These are phyloP conservation scores for Arxiozyma telluris DNA, from an alignment of 1,139 yeast genomes.

Conservation along the genomic window DNA sequence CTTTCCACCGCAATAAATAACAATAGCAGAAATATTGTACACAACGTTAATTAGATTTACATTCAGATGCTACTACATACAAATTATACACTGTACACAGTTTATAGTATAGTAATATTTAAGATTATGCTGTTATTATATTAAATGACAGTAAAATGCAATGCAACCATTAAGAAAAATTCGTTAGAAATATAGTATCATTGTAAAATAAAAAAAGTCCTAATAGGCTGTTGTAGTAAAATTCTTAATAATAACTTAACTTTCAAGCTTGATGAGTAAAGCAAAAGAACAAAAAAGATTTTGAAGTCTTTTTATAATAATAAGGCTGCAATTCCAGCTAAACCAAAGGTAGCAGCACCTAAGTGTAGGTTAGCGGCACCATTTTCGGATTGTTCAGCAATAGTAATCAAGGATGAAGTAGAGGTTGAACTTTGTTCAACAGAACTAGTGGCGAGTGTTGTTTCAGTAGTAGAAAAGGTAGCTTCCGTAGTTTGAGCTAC, in stretches of 20 bases:
- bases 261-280: neutral
- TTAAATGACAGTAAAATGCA: neutral
- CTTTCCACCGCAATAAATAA: neutral
- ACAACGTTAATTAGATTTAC: neutral
- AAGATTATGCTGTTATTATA: neutral
- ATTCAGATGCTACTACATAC: neutral
- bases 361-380: slow-evolving; percentile 7
- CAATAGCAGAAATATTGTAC: no score
- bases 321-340: slow-evolving; percentile 10
- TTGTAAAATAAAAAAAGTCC: neutral
- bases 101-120: no score
- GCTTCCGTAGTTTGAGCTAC: slow-evolving; percentile 2
- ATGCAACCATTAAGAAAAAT: no score
- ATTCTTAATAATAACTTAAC: no score
- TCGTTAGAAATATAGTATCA: no score
- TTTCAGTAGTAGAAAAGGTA: slow-evolving; percentile 3
- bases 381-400: slow-evolving; percentile 6
- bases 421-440: slow-evolving; percentile 3
- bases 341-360: slow-evolving; percentile 6
- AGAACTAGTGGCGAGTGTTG: slow-evolving; percentile 4
- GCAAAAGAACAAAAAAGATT: no score
- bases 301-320: slow-evolving; percentile 4
- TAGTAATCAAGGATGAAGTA: neutral
- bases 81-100: no score
- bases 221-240: neutral